phyloP scores from a whole-genome alignment of 2,329 filamentous ascomycete genomes.

The Aspergillus sp. region DNA sequence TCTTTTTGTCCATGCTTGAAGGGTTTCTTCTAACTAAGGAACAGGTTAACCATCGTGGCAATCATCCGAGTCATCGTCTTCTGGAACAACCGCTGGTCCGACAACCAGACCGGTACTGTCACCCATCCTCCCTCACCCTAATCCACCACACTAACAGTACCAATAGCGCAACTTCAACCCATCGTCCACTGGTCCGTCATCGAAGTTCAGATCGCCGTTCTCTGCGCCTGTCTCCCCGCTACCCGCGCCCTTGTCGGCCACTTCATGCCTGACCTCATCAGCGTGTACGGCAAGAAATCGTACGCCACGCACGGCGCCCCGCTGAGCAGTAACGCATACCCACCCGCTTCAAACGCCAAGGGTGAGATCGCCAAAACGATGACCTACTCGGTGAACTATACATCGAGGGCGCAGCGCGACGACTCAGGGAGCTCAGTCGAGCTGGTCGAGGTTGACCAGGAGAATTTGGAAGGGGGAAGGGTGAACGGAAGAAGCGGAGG shows the following conservation, averaged over 20 bases:
- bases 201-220: conserved; percentile 25
- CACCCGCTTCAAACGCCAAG: neutral
- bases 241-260: conserved; percentile 23
- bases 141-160: neutral
- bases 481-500: neutral
- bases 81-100: conserved; percentile 23
- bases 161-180: conserved; percentile 20
- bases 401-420: neutral
- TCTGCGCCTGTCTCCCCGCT: conserved; percentile 28
- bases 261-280: conserved; percentile 18
- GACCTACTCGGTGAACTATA: conserved; percentile 25
- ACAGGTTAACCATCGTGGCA: conserved; percentile 23
- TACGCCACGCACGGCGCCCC: conserved; percentile 9
- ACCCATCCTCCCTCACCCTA: neutral
- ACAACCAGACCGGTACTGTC: conserved; percentile 16
- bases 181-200: conserved; percentile 30
- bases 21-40: neutral
- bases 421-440: neutral
- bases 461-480: neutral
- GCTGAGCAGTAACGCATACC: conserved; percentile 3
- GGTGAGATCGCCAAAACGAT: conserved; percentile 26
- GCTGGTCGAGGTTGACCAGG: neutral
- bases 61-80: conserved; percentile 28
- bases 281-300: conserved; percentile 10
- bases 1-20: neutral